These are phyloP conservation scores for Cyberlindnera euphorbiae DNA, from an alignment of 805 yeast genomes.

Conservation along the genomic window DNA sequence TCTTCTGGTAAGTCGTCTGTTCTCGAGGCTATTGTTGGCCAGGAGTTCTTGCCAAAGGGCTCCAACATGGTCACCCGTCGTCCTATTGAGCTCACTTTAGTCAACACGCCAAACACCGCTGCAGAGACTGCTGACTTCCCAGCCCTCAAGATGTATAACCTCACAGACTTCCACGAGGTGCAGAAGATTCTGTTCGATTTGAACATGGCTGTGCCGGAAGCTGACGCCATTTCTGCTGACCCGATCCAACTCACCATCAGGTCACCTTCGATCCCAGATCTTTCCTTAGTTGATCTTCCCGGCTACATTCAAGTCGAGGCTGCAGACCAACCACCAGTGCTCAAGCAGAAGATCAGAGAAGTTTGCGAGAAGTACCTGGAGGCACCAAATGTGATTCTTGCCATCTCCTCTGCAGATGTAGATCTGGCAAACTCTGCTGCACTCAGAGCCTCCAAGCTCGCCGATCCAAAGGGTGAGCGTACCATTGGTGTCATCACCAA, in stretches of 20 bases:
- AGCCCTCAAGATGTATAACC: constrained; percentile 70
- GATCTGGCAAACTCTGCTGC: constrained; percentile 97
- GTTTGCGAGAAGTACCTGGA: constrained; percentile 83
- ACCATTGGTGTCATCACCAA: constrained; percentile 96
- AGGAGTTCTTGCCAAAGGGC: constrained; percentile 95
- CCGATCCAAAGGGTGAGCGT: constrained; percentile 93
- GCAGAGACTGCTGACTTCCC: constrained; percentile 94
- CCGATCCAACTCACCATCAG: constrained; percentile 90
- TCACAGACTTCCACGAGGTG: constrained; percentile 85
- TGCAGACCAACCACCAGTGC: constrained; percentile 86
- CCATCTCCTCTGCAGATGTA: constrained; percentile 96
- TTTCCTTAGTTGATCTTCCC: constrained; percentile 91
- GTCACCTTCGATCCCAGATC: constrained; percentile 88
- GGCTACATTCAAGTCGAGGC: constrained; percentile 98
- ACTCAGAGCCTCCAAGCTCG: constrained; percentile 77
- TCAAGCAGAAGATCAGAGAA: constrained; percentile 72
- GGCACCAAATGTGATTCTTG: constrained; percentile 89
- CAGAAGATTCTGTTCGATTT: constrained; percentile 83
- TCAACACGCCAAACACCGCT: constrained; percentile 77
- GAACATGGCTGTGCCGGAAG: constrained; percentile 85
- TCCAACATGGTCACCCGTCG: constrained; percentile 97
- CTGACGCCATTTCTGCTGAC: constrained; percentile 85
- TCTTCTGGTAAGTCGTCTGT: constrained; percentile 97
- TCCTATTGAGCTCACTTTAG: constrained; percentile 91
- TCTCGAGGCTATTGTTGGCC: constrained; percentile 95